Evolutionary conservation across 768 basidiomycete species (phyloP), one percentile per base, ranked within the genome.

Genomic region (Leccinellum rugosiceps): DNA sequence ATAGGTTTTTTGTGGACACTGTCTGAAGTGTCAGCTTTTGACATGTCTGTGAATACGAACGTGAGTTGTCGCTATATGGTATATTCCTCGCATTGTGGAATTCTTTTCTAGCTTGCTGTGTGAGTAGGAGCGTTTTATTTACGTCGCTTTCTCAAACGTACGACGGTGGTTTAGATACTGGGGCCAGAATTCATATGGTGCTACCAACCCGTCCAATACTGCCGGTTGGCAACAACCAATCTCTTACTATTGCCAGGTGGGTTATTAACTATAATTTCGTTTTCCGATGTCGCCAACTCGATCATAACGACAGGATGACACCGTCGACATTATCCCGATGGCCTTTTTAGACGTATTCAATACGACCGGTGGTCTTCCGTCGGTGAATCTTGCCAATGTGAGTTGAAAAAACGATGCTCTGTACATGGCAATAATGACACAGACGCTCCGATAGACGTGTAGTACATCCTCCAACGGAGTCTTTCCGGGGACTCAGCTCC

Each of bases 261-360:
- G 66, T 50, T 21, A 21, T 11, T 21, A 13, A 2, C 23, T n/a
- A 23, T 2, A 23, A 26, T 21, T 1, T 19, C 19, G 43, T 43
- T 35, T n/a, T 25, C 15, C 23, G 0, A 7, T 6, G 7, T 25
- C n/a, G 2, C 13, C 1, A 19, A 32, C 26, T 28, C 9, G 5
- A 50, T 1, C 4, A 45, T 1, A 38, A 45, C n/a, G 23, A 21
- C 61, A 84, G 80, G 84, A 85, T 63, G 69, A 77, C 63, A 72
- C 78, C 9, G 82, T 86, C 44, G 75, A 87, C 60, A 80, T 74
- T 14, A 73, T 88, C 53, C 86, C 86, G 0, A 59, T 88, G 45
- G 85, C 86, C 3, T 88, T 87, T 66, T 53, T 88, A 43, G 72
- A 84, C 61, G 74, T 77, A 43, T 88, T 83, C 72, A 84, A 83